phyloP scores from a whole-genome alignment of 768 basidiomycete species.

The Boletellus ananas region DNA sequence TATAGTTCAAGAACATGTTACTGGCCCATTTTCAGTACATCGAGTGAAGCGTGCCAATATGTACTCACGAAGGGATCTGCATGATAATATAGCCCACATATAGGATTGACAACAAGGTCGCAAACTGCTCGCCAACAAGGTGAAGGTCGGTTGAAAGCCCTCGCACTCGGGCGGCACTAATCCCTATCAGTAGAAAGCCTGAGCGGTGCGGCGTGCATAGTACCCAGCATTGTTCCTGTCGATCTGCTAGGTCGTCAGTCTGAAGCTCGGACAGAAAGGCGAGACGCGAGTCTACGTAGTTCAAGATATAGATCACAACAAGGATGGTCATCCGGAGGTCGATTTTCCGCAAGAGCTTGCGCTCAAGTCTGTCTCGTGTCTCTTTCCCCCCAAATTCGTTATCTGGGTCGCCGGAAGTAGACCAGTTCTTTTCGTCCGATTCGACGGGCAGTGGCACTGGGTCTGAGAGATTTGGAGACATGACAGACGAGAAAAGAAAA shows the following conservation, averaged over 20 bases:
- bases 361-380: slow-evolving; percentile 46
- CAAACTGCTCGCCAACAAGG: slow-evolving; percentile 58
- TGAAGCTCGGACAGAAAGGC: background rate
- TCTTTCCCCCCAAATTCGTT: slow-evolving; percentile 49
- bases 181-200: slow-evolving; percentile 1
- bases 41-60: background rate
- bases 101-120: slow-evolving; percentile 63
- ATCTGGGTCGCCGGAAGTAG: slow-evolving; percentile 20
- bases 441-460: background rate
- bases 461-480: slow-evolving; percentile 9
- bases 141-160: slow-evolving; percentile 65
- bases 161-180: slow-evolving; percentile 62
- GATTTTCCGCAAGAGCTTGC: slow-evolving; percentile 50
- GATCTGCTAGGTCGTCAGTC: slow-evolving; percentile 36
- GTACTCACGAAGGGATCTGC: slow-evolving; percentile 39
- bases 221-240: slow-evolving; percentile 71
- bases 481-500: slow-evolving; percentile 3
- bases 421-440: slow-evolving; percentile 2
- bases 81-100: slow-evolving; percentile 54
- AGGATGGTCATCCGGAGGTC: slow-evolving; percentile 55
- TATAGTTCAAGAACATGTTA: slow-evolving; percentile 66
- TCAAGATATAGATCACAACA: slow-evolving; percentile 38
- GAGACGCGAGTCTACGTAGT: slow-evolving; percentile 26
- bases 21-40: slow-evolving; percentile 34
- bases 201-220: slow-evolving; percentile 9